These are phyloP conservation scores for Zygosaccharomyces rouxii DNA, from an alignment of 805 yeast species.

Conservation along the genomic window DNA sequence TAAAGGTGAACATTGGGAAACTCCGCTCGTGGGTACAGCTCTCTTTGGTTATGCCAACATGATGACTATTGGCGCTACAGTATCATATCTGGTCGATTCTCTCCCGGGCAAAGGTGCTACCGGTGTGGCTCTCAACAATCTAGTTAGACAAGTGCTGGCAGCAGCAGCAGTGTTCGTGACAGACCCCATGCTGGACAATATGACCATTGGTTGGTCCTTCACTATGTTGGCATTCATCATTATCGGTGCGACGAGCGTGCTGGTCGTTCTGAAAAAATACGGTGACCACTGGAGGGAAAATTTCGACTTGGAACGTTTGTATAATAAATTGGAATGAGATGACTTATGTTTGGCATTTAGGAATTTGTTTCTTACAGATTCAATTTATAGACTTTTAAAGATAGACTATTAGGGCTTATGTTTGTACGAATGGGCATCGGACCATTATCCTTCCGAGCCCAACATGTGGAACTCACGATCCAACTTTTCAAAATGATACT, in stretches of 20 bases:
- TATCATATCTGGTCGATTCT: conserved; percentile 77
- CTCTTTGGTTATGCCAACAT: conserved; percentile 77
- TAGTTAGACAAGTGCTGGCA: conserved; percentile 68
- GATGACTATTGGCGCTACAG: conserved; percentile 77
- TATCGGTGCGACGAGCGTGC: conserved; percentile 38
- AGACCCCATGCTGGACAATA: conserved; percentile 61
- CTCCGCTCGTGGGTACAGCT: conserved; percentile 78
- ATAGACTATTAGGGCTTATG: too few relatives aligned
- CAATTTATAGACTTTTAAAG: too few relatives aligned
- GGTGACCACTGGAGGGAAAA: conserved; percentile 63
- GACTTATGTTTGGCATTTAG: neutral
- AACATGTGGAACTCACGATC: neutral
- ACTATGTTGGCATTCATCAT: conserved; percentile 62
- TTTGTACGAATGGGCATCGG: too few relatives aligned
- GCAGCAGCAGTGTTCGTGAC: conserved; percentile 71
- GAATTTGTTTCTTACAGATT: too few relatives aligned
- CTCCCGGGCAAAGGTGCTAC: conserved; percentile 87
- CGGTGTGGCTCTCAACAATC: conserved; percentile 78
- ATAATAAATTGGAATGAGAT: conserved; percentile 40
- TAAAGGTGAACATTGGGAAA: conserved; percentile 63
- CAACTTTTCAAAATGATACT: neutral
- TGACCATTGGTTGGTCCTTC: conserved; percentile 68
- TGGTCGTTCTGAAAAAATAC: conserved; percentile 46
- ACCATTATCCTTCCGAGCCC: neutral
- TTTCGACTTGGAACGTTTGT: conserved; percentile 53